Evolutionary conservation across 179 eudicot genomes (phyloP), one percentile per base, ranked within the genome.

Genomic region (Spergularia azorica): DNA sequence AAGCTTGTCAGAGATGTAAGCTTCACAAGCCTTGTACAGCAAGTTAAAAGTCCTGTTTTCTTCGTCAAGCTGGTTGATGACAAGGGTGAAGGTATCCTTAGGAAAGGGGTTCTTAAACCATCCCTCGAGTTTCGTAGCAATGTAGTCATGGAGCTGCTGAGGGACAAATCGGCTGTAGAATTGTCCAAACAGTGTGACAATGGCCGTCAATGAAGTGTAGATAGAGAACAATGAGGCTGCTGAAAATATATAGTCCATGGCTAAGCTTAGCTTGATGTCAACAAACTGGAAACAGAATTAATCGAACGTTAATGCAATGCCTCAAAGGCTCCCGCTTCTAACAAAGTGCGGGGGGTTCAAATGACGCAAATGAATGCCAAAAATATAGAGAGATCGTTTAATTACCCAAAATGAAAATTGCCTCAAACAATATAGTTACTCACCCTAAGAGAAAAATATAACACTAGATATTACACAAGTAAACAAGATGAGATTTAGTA

Each of bases 141-240:
- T 9, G 75, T 75, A 84, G 6, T 9, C 77, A 84, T 13, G 83
- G 36, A 54, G 57, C 76, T 8, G 9, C 50, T 36, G 39, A 36
- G 91, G 91, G n/a, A 86, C 20, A 52, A 86, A 63, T 65, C 86
- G 85, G 52, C 75, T 55, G 59, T 84, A 56, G 39, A 71, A 77
- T 18, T 88, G 83, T 17, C 70, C 77, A 71, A 76, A 0, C 7
- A 86, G 77, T 66, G 84, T 70, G 9, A 80, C 18, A 14, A 79
- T 69, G 15, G 89, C 86, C 0, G 88, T 83, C 16, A 78, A 38
- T 36, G 89, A 70, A 71, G 87, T 85, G 51, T 83, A 86, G n/a
- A 79, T 79, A 0, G 82, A 55, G 76, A 84, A 85, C 17, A 83
- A 18, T 2, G 88, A 79, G 0, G 84, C 79, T 3, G 70, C 72